Percentiles rank a stretch among this genome's conserved stretches.
These are phyloP conservation scores for Bretziella fagacearum DNA, from an alignment of 2,329 filamentous ascomycete genomes.

Conservation along the genomic window DNA sequence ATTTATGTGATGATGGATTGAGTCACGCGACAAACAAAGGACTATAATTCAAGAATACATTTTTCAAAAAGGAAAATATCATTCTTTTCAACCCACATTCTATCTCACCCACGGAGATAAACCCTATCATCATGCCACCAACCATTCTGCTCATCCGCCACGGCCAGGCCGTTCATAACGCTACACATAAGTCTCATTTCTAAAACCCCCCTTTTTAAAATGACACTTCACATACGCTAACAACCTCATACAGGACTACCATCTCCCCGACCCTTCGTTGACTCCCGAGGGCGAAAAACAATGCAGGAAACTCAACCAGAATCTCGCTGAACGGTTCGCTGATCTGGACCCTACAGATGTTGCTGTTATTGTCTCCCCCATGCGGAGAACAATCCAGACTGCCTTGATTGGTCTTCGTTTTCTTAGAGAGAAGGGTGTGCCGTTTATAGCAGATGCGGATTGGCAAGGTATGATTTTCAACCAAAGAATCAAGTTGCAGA, in stretches of 20 bases:
- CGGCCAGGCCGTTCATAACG: slow-evolving; percentile 52
- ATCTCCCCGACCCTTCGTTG: slow-evolving; percentile 33
- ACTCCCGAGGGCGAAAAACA: slow-evolving; percentile 33
- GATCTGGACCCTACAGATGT: slow-evolving; percentile 21
- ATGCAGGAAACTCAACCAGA: slow-evolving; percentile 28
- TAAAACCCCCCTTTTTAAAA: slow-evolving; percentile 15
- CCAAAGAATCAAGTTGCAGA: too few species aligned
- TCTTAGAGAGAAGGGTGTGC: slow-evolving; percentile 37
- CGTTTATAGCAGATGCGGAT: slow-evolving; percentile 38
- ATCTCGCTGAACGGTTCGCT: slow-evolving; percentile 25
- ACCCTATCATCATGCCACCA: slow-evolving; percentile 28
- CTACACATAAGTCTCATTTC: slow-evolving; percentile 28
- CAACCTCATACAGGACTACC: slow-evolving; percentile 27
- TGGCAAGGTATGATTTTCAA: slow-evolving; percentile 47
- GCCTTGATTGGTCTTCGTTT: slow-evolving; percentile 40
- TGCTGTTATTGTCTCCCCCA: slow-evolving; percentile 45
- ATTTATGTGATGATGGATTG: neutral
- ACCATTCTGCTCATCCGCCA: slow-evolving; percentile 72
- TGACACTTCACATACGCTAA: too few species aligned
- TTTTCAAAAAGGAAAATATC: too few species aligned
- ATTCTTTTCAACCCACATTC: too few species aligned
- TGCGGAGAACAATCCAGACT: slow-evolving; percentile 49
- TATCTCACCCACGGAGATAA: too few species aligned
- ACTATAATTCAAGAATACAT: too few species aligned
- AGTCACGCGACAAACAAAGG: neutral